Base-by-base conservation (phyloP, 2,329 filamentous ascomycete species). In the Cylindrodendrum hubeiense region DNA sequence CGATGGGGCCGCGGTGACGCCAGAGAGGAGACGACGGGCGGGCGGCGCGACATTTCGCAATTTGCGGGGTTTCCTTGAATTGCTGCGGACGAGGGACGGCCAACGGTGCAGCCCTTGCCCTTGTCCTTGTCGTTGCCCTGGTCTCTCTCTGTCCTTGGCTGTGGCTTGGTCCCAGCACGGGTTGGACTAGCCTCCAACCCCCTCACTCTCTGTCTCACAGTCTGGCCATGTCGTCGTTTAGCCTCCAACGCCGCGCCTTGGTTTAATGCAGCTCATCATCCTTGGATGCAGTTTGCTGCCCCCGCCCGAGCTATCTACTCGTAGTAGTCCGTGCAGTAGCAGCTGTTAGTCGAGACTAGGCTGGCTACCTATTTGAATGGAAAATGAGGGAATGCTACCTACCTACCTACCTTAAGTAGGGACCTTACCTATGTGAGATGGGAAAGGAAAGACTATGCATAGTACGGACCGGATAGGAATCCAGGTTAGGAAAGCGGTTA, bases 1-100 rank as follows among this genome's bases (percentile, higher is more conserved):
- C n/a, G 61, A 62, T 59, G 70, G 66, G 63, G 61, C 30, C 52
- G 50, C 56, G 30, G 58, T 64, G 63, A 68, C 69, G 68, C 61
- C 53, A 71, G 56, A 37, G 61, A 59, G 54, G 50, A 55, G 30
- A 59, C 34, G 43, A 34, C 53, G 47, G 41, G 57, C 30, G 47
- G 60, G 24, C n/a, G 21, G 53, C 44, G 59, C 26, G 39, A 53
- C 26, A 63, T 52, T 51, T 58, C 57, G 41, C 54, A 33, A 53
- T 57, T 63, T 58, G 60, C 53, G 60, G 60, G 60, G 60, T 63
- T 63, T 58, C 53, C 53, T 63, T 17, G 37, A 39, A 39, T 39
- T 39, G 15, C 15, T 12, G 33, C 33, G 9, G 37, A 47, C 44
- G 24, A 47, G 22, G 12, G 15, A 39, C 37, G 17, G n/a, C 37